Evolutionary conservation across 345 rosid genomes (phyloP).

Genomic region (Bruguiera gymnorhiza): DNA sequence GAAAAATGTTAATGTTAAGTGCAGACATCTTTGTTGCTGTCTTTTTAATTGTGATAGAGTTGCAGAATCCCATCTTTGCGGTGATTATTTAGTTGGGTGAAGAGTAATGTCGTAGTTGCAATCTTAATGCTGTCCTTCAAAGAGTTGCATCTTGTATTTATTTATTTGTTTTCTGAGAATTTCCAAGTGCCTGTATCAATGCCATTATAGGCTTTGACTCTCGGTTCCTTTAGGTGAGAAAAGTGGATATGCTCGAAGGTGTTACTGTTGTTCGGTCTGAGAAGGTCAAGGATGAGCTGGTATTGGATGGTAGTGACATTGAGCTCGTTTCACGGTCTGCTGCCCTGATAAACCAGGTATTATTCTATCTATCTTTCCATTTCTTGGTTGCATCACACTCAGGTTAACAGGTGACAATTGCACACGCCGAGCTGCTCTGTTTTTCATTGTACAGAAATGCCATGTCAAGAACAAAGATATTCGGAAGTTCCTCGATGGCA

Average conservation of each 20-base stretch:
- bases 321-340: slow-evolving; percentile 60
- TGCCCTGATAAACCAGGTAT: slow-evolving; percentile 61
- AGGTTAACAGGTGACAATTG: not conserved
- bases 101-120: no score
- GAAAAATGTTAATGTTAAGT: no score
- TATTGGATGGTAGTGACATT: slow-evolving; percentile 57
- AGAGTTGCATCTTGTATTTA: no score
- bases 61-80: no score
- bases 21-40: no score
- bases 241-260: slow-evolving; percentile 59
- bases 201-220: not conserved
- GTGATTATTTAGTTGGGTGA: no score
- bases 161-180: no score
- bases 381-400: not conserved
- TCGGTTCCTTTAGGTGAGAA: slow-evolving; percentile 41
- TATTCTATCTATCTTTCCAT: not conserved
- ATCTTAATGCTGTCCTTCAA: no score
- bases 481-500: slow-evolving; percentile 63
- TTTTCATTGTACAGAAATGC: slow-evolving; percentile 47
- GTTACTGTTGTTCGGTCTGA: slow-evolving; percentile 56
- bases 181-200: no score
- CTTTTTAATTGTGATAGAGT: no score
- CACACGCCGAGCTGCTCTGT: not conserved
- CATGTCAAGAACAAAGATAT: slow-evolving; percentile 69
- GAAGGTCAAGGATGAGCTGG: slow-evolving; percentile 61